phyloP scores from a whole-genome alignment of 2,329 filamentous ascomycete genomes.

The Dactylellina leptospora region DNA sequence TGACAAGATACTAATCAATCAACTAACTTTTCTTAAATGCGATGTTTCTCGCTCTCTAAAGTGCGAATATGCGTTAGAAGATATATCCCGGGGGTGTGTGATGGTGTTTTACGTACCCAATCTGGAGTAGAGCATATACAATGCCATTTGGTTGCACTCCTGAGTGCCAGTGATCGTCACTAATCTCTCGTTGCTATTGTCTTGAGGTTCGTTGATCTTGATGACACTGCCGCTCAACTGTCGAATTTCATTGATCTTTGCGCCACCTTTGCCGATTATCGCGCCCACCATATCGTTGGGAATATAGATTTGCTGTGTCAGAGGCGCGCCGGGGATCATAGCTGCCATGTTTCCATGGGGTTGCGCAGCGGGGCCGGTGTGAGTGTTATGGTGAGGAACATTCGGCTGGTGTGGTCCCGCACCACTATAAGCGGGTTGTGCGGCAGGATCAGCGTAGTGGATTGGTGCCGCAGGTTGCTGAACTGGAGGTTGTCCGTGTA shows the following conservation, averaged over 20 bases:
- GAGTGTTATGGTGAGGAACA: constrained; percentile 68
- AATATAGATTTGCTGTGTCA: constrained; percentile 99
- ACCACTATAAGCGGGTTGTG: constrained; percentile 76
- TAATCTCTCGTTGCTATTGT: constrained; percentile 97
- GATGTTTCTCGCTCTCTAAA: constrained; percentile 83
- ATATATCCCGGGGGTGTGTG: constrained; percentile 55
- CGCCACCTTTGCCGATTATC: constrained; percentile 97
- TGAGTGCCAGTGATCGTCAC: constrained; percentile 98
- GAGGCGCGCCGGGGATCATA: constrained; percentile 78
- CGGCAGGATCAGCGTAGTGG: constrained; percentile 80
- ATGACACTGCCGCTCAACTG: constrained; percentile 97
- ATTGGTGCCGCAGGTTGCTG: constrained; percentile 72
- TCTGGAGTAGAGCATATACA: constrained; percentile 98
- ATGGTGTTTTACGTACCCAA: constrained; percentile 73
- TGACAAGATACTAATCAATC: constrained; percentile 32
- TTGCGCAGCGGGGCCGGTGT: constrained; percentile 76
- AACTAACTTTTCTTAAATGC: constrained; percentile 65
- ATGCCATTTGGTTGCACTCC: constrained; percentile 99
- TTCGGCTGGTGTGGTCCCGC: constrained; percentile 80
- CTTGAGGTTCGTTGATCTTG: constrained; percentile 99
- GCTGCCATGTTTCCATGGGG: constrained; percentile 70
- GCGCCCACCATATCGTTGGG: constrained; percentile 99
- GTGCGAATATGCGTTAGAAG: constrained; percentile 54
- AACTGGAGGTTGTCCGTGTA: constrained; percentile 73
- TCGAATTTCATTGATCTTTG: constrained; percentile 99